These are phyloP conservation scores for Leucosporidium creatinivorum DNA, from an alignment of 768 basidiomycete species.

Conservation along the genomic window DNA sequence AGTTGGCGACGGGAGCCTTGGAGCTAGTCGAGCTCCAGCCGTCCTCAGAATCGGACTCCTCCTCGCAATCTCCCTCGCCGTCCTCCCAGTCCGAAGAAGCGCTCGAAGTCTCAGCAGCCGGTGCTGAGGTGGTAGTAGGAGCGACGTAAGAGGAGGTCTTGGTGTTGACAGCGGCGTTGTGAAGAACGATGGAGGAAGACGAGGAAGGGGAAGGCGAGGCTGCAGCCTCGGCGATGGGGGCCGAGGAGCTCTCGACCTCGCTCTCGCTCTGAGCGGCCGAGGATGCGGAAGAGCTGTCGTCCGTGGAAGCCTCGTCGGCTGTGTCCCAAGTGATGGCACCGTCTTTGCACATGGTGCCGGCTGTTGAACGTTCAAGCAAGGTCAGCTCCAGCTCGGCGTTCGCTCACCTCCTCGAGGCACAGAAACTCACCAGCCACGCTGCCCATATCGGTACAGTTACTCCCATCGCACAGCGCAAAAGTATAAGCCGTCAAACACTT, in stretches of 20 bases:
- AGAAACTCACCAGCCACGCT: slow-evolving; percentile 16
- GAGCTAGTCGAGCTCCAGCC: no score
- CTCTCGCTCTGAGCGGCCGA: neutral
- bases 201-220: neutral
- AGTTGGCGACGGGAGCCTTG: no score
- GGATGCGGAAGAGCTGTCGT: slow-evolving; percentile 1
- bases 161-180: neutral
- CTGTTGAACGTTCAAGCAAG: neutral
- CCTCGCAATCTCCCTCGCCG: no score
- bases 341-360: slow-evolving; percentile 24
- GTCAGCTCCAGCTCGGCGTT: neutral
- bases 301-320: slow-evolving; percentile 2
- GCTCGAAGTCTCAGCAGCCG: no score
- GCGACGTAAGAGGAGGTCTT: neutral
- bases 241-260: neutral
- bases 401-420: neutral
- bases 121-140: neutral
- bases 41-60: neutral
- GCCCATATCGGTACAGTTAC: slow-evolving; percentile 30
- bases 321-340: slow-evolving; percentile 32
- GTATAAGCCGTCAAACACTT: slow-evolving; percentile 19
- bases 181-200: neutral
- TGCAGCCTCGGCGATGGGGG: neutral
- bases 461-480: slow-evolving; percentile 23
- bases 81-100: no score